Evolutionary conservation across 2,329 filamentous ascomycete genomes (phyloP), one percentile per base, ranked within the genome.

Genomic region (Pleomassaria siparia): DNA sequence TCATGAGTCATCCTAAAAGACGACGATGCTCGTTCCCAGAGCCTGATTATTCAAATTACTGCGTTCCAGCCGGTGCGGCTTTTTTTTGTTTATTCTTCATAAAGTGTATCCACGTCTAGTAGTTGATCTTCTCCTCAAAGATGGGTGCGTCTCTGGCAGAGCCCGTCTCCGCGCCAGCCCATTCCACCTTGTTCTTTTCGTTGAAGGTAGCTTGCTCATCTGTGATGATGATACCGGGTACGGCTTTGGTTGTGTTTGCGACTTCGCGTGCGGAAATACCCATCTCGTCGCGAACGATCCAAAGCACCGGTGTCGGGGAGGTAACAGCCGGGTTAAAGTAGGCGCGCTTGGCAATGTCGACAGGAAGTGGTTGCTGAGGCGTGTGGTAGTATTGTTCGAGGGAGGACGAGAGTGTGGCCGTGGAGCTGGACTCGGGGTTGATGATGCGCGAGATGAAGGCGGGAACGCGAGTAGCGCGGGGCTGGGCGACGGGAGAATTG

Each of bases 201-300:
- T 77, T 69, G 40, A 77, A 66, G 18, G 60, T 59, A 15, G 75
- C 74, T 32, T 71, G 72, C 29, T 76, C 73, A 43, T 77, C 74
- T 7, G 74, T 76, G 4, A 73, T 72, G n/a, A 59, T 40, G 13
- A 78, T 43, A 1, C 59, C 68, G 1, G 66, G 66, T 3, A 70
- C 61, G 20, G 64, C 66, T 46, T 71, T 71, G 44, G 65, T 65
- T 21, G 72, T 72, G 30, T 74, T 66, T 33, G 59, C 52, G 15
- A 76, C 71, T 53, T 77, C 74, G 35, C 74, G 64, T 51, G 66
- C 64, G 3, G 65, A 70, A 9, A 76, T 70, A 3, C 75, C 74
- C 60, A 73, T 66, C 12, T 68, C 65, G 49, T 78, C 76, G 12
- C 60, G 60, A 1, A 74, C 72, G 15, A 77, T 72, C 76, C 76